Percentiles rank a stretch among this genome's conserved stretches.
Evolutionary conservation across 305 asterid species (phyloP).

Genomic region (Withania somnifera): DNA sequence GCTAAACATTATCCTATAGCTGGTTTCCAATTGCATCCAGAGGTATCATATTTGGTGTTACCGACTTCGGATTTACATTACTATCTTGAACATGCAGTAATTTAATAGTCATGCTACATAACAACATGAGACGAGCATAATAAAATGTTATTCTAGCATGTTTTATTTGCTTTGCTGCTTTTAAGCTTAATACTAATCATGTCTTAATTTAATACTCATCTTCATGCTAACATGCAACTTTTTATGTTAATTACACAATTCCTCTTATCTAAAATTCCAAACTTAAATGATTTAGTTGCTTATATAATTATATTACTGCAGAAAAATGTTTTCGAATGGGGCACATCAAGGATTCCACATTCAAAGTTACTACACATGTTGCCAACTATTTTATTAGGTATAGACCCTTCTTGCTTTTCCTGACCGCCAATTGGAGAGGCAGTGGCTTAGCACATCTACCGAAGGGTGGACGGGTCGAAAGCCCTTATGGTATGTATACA

Average conservation of each 20-base stretch:
- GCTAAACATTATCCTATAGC: constrained; percentile 64
- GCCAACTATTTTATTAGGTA: constrained; percentile 82
- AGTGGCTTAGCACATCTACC: too few relatives aligned
- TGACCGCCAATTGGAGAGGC: too few relatives aligned
- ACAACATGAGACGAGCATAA: background rate
- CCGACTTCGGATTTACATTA: background rate
- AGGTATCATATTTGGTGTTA: constrained; percentile 32
- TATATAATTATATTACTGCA: constrained; percentile 19
- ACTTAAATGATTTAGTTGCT: background rate
- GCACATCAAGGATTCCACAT: constrained; percentile 75
- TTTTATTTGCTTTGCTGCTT: too few relatives aligned
- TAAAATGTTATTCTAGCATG: too few relatives aligned
- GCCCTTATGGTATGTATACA: too few relatives aligned
- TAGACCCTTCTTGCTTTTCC: too few relatives aligned
- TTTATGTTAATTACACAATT: background rate
- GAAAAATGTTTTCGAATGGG: constrained; percentile 99
- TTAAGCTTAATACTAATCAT: too few relatives aligned
- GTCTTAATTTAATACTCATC: too few relatives aligned
- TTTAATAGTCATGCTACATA: background rate
- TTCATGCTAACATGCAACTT: background rate
- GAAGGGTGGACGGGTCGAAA: too few relatives aligned
- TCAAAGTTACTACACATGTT: constrained; percentile 88
- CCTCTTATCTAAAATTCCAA: background rate
- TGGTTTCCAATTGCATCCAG: constrained; percentile 96
- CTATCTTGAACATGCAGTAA: background rate